phyloP scores from a whole-genome alignment of 2,329 filamentous ascomycete species.

The Alternaria sp. region DNA sequence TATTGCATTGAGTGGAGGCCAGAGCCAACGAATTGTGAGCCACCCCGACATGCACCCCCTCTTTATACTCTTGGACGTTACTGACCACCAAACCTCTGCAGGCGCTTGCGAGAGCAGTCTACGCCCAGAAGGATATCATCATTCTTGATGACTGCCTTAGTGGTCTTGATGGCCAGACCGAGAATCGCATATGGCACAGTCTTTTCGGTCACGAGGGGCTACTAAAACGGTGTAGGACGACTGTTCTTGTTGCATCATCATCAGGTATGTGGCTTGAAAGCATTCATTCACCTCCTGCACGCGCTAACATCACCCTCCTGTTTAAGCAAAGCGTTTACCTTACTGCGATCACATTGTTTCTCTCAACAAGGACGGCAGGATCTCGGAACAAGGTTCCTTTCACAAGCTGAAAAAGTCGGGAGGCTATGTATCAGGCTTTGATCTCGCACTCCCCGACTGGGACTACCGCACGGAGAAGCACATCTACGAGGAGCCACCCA shows the following conservation, averaged over 20 bases:
- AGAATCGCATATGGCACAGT: conserved; percentile 59
- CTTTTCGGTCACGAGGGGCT: conserved; percentile 59
- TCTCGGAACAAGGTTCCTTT: conserved; percentile 55
- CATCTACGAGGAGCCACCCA: conserved; percentile 43
- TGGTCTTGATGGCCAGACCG: conserved; percentile 60
- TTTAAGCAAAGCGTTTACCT: conserved; percentile 44
- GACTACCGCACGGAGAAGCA: conserved; percentile 43
- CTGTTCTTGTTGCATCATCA: conserved; percentile 47
- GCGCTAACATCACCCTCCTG: conserved; percentile 11
- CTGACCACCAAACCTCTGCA: conserved; percentile 25
- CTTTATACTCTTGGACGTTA: conserved; percentile 13
- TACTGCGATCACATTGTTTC: conserved; percentile 56
- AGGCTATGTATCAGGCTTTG: conserved; percentile 49
- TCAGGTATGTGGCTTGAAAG: conserved; percentile 32
- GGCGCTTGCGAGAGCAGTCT: conserved; percentile 63
- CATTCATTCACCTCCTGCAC: neutral
- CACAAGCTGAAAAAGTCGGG: conserved; percentile 45
- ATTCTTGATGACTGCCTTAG: conserved; percentile 63
- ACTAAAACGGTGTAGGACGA: conserved; percentile 51
- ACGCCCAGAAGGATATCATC: conserved; percentile 58
- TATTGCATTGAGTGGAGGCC: conserved; percentile 61
- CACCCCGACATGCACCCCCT: conserved; percentile 27
- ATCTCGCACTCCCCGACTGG: conserved; percentile 45
- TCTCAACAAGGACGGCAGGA: conserved; percentile 46
- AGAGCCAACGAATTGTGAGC: conserved; percentile 60